Evolutionary conservation across 805 yeast genomes (phyloP), one percentile per base, ranked within the genome.

Genomic region (Vanderwaltozyma tropicalis): DNA sequence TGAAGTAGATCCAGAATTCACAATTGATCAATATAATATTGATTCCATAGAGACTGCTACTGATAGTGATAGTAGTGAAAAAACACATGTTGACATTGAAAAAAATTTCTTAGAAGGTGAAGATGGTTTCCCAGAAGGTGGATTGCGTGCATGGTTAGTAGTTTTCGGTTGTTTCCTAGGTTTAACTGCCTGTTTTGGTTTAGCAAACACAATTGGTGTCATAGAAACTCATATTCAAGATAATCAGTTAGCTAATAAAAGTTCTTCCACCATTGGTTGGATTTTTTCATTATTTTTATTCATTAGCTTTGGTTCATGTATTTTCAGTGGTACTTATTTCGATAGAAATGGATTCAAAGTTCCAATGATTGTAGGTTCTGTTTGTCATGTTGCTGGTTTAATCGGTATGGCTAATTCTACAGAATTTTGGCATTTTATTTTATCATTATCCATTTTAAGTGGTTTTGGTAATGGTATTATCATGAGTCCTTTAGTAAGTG

Each of bases 101-200:
- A 27, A n/a, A 27, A n/a, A n/a, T 14, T 8, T n/a, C 11, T 5
- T 5, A 14, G 29, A 27, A 5, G 10, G 7, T 27, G 29, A 27
- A 11, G 15, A 14, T 27, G 30, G 25, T 33, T 64, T 57, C 41
- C 80, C 79, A 0, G 79, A 78, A 42, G 82, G 82, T n/a, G 82
- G 83, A 0, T 37, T 55, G 28, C 47, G 53, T 41, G 80, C 82
- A 0, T 72, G 74, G 58, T 38, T 55, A 4, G 78, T 74, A 3
- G 69, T 76, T 0, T 48, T 73, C 17, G 84, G 83, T 1, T 61
- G 72, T 2, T 75, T 74, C 44, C 51, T 71, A 29, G 82, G 81
- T 0, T 60, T 72, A 25, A 57, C 67, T 3, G 68, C 71, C 2
- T 62, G 63, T 27, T 67, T 74, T 40, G 84, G 85, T 1, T 47